A percentile compares a stretch with the other conserved stretches of the same genome.
These are phyloP conservation scores for Obba rivulosa DNA, from an alignment of 768 basidiomycete genomes.

Conservation along the genomic window DNA sequence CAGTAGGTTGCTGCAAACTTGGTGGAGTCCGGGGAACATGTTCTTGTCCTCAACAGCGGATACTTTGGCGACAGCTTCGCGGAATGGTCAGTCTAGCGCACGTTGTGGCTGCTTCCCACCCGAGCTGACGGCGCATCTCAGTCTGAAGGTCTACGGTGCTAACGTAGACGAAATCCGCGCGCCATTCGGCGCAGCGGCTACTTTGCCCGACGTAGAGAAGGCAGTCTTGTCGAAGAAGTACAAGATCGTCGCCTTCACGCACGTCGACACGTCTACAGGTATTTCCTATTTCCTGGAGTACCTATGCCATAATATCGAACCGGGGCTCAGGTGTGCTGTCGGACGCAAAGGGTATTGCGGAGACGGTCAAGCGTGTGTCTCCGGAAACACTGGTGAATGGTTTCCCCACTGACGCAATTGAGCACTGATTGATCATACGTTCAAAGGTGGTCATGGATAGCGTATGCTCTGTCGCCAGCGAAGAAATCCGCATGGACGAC, in stretches of 20 bases:
- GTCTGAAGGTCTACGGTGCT: constrained; percentile 85
- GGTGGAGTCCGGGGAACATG: constrained; percentile 73
- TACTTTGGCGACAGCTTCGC: constrained; percentile 93
- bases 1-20: constrained; percentile 82
- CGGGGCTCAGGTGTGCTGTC: constrained; percentile 67
- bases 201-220: constrained; percentile 50
- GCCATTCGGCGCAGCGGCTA: constrained; percentile 73
- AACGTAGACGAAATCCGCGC: constrained; percentile 82
- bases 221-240: constrained; percentile 77
- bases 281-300: not conserved
- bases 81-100: constrained; percentile 58
- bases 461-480: constrained; percentile 95
- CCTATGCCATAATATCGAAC: too few species aligned
- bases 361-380: constrained; percentile 66
- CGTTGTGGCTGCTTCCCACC: not conserved
- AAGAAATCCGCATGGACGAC: constrained; percentile 90
- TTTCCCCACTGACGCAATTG: constrained; percentile 4
- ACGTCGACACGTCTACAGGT: constrained; percentile 91
- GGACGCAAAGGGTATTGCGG: constrained; percentile 70
- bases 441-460: constrained; percentile 74
- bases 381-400: constrained; percentile 73
- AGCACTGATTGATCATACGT: not conserved
- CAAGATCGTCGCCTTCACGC: constrained; percentile 89
- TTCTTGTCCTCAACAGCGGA: constrained; percentile 81
- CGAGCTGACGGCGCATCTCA: constrained; percentile 21